Percentiles rank a stretch among this genome's conserved stretches.
phyloP scores from a whole-genome alignment of 176 grass and related monocot species.

The Avena sativa region DNA sequence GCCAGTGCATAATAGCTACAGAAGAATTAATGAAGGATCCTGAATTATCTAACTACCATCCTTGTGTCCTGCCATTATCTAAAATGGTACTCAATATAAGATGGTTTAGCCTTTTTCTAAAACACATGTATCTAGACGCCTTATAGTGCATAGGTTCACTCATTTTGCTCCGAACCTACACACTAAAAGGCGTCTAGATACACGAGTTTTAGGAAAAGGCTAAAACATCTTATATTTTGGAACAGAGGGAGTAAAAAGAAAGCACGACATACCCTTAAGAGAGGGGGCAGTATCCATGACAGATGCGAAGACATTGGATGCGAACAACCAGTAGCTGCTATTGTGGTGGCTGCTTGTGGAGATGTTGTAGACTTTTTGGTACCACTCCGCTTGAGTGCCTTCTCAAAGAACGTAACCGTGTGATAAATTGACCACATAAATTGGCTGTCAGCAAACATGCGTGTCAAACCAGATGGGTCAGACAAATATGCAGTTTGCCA shows the following conservation, averaged over 20 bases:
- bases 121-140: too few relatives aligned
- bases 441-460: conserved; percentile 70
- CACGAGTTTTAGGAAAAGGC: too few relatives aligned
- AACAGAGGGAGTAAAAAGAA: not conserved
- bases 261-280: conserved; percentile 71
- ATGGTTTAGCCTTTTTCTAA: too few relatives aligned
- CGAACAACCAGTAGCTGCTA: conserved; percentile 53
- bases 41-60: not conserved
- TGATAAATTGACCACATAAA: conserved; percentile 99
- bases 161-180: too few relatives aligned
- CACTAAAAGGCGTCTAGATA: too few relatives aligned
- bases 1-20: conserved; percentile 35
- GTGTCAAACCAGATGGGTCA: conserved; percentile 72
- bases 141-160: too few relatives aligned
- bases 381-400: conserved; percentile 92
- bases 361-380: conserved; percentile 64
- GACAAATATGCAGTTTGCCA: conserved; percentile 98
- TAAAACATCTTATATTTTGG: too few relatives aligned
- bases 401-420: conserved; percentile 93
- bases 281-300: conserved; percentile 94
- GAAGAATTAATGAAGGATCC: not conserved
- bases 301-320: conserved; percentile 95
- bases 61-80: conserved; percentile 15
- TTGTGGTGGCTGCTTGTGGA: conserved; percentile 45
- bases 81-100: not conserved